Evolutionary conservation across 495 filamentous ascomycete species (phyloP), one percentile per base, ranked within the genome.

Genomic region (Neurospora intermedia): DNA sequence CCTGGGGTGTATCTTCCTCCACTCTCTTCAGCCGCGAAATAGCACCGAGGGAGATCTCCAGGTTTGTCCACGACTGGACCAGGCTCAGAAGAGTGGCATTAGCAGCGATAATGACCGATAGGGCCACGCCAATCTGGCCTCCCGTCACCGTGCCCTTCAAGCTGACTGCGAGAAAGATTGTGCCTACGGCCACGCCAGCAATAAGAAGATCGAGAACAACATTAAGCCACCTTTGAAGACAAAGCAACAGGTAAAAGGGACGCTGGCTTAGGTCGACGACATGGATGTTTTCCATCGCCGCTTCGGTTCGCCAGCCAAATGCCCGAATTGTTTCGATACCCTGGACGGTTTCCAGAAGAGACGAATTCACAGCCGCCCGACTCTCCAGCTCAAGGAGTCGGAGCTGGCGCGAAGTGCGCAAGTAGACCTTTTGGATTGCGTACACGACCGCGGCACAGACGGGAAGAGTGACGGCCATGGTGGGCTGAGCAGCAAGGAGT

Each of bases 361-460:
- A 85, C 0, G 88, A 85, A 72, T 86, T 89, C 1, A 91, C 79
- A 3, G 88, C 87, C 5, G 89, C 84, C 76, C 89, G 88, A 16
- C 87, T 83, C 78, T 91, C 89, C 9, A 91, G 82, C 41, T 91
- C 89, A 27, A 92, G 80, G 59, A 89, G 82, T 43, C 89, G 88
- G 6, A 92, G 78, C 75, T 91, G 89, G 4, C 89, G 85, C 2
- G 89, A 91, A 1, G 90, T 91, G 13, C 87, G 84, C 6, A 92
- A 82, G 73, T 92, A 92, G 43, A 87, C 80, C 71, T 86, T 88
- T 74, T 91, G 88, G 6, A 91, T 82, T 18, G 85, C 40, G 72
- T 87, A 90, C 6, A 89, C 72, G 35, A 83, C 75, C 5, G 42
- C 70, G 27, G 72, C 69, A 59, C 76, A 79, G 23, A 77, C 4